These are phyloP conservation scores for Grosmannia huntii DNA, from an alignment of 2,329 filamentous ascomycete species.

Conservation along the genomic window DNA sequence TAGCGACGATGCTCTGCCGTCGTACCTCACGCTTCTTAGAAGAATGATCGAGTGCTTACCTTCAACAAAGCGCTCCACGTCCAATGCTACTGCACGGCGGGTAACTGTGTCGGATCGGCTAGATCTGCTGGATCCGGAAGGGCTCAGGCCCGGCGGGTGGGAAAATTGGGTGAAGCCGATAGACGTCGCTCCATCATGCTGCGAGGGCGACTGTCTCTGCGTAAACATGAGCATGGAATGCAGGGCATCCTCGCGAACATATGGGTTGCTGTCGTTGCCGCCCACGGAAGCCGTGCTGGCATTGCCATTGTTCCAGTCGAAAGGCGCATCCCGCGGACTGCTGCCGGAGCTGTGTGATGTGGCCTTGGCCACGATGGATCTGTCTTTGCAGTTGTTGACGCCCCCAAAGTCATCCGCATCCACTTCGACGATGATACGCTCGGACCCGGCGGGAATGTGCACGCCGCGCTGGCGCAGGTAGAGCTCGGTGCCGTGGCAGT, in stretches of 20 bases:
- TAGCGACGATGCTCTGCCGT: background rate
- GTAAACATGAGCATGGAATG: background rate
- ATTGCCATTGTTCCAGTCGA: background rate
- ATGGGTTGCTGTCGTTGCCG: background rate
- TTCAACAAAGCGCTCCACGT: conserved; percentile 16
- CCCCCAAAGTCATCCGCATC: conserved; percentile 28
- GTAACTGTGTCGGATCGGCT: background rate
- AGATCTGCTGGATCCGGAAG: background rate
- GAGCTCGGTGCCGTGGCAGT: conserved; percentile 62
- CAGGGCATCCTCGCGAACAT: background rate
- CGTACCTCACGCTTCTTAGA: background rate
- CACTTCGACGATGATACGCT: conserved; percentile 48
- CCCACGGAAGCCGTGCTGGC: background rate
- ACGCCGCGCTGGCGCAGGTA: conserved; percentile 56
- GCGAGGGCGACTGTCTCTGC: background rate
- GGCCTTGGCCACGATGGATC: background rate
- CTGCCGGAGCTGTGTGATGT: background rate
- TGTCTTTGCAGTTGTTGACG: background rate
- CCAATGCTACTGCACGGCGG: conserved; percentile 7
- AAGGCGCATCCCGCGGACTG: background rate
- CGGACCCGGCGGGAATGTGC: conserved; percentile 44
- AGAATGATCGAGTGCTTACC: conserved; percentile 9
- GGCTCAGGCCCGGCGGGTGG: background rate
- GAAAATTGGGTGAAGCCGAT: background rate
- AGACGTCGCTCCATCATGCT: background rate